Base-by-base conservation (phyloP, 1,139 yeast species). In the Taphrina flavorubra region DNA sequence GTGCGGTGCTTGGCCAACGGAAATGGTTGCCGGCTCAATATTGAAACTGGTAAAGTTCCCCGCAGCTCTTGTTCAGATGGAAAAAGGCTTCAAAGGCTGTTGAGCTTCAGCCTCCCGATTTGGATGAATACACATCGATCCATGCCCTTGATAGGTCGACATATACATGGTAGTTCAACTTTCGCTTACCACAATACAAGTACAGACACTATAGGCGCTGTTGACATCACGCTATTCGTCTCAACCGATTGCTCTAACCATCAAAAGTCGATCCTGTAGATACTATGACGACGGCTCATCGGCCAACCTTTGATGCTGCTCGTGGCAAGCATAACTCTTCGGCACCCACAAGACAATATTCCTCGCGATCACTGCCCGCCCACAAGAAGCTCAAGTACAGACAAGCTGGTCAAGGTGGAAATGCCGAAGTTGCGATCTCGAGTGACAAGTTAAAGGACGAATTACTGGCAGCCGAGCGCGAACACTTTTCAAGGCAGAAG, bases 251-350 rank as follows among this genome's bases (percentile, higher is more conserved):
- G 31, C 31, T 25, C 31, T 25, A 4, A 25, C 4, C 31, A 25
- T 25, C 31, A 25, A 25, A 2, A 25, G 31, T 25, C 31, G 31
- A 25, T 25, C 31, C 5, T 44, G 16, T n/a, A 44, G 47, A 13
- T 7, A 7, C 5, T 7, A 65, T 65, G 68, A 57, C 68, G 5
- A 65, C 63, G n/a, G 68, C 68, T 14, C 68, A 65, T 53, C 63
- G 71, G 49, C 97, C 97, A 0, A 90, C 96, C 8, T 83, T 90
- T 71, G 97, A 92, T 75, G 90, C 94, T 70, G 92, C 96, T 69
- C 83, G 86, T 74, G 97, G 97, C 4, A 85, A 84, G 73, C 81
- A 80, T 40, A 78, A 83, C 65, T 46, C 60, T 5, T 75, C 77
- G 69, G 78, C 81, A 49, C 76, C 83, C 58, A 68, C 79, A 68